These are phyloP conservation scores for Tulasnella calospora DNA, from an alignment of 768 basidiomycete species.

Conservation along the genomic window DNA sequence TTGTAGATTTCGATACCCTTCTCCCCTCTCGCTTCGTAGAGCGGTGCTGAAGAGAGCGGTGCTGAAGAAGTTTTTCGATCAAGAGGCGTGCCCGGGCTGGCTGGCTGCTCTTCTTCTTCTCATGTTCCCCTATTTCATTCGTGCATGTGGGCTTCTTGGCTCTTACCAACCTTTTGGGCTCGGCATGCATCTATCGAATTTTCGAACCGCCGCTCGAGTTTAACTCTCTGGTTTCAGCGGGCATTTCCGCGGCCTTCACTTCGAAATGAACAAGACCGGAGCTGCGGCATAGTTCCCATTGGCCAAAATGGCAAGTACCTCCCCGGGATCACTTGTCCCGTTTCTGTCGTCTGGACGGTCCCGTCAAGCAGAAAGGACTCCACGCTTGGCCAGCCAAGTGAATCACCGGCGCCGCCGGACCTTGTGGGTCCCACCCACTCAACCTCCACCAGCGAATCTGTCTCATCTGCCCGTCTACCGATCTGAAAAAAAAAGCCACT, in stretches of 20 bases:
- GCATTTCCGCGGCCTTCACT: not conserved
- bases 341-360: not conserved
- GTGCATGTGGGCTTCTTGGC: not conserved
- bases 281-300: not conserved
- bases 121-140: not conserved
- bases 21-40: not conserved
- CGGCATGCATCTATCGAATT: not conserved
- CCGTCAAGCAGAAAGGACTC: not conserved
- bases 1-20: not conserved
- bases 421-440: not conserved
- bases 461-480: not conserved
- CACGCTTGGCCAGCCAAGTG: not conserved
- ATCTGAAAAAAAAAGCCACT: not conserved
- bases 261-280: not conserved
- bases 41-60: not conserved
- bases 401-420: not conserved
- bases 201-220: not conserved
- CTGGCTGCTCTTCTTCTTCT: not conserved
- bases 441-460: conserved; percentile 1
- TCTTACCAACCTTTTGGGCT: not conserved
- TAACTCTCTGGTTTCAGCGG: not conserved
- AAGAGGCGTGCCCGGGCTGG: not conserved
- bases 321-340: not conserved
- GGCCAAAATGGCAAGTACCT: not conserved
- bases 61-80: not conserved